Evolutionary conservation across 2,329 filamentous ascomycete species (phyloP), one percentile per base, ranked within the genome.

Genomic region (Botrytis fragariae): DNA sequence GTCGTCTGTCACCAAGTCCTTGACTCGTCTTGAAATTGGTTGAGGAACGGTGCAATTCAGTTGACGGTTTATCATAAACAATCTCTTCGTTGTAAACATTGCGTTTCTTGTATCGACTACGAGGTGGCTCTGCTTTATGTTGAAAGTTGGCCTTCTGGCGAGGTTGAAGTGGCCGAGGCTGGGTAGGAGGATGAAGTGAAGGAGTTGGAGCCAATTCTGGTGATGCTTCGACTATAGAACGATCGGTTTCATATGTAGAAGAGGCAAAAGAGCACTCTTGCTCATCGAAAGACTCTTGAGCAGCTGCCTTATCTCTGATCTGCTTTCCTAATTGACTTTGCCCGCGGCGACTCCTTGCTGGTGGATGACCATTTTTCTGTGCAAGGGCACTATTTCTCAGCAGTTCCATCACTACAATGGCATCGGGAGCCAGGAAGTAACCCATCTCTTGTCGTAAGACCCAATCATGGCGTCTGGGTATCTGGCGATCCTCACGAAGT

Each of bases 121-220:
- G 18, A 32, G 65, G 18, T 32, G 37, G 18, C n/a, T 42, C 39
- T 32, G 18, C 8, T 32, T n/a, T 64, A 3, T 10, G 9, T 32
- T 64, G 39, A 64, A n/a, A 7, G 1, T 22, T 22, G 10, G n/a
- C 2, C 29, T 45, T 20, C 12, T 32, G 42, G 1, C 62, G 62
- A 48, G 62, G 62, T 37, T 32, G 29, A 35, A 68, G 65, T 42
- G 48, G 65, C 7, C 65, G 65, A 68, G 65, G 65, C 5, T 68
- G 25, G 4, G 48, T 32, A 14, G 32, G 48, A 57, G 20, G 48
- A 32, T 0, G 8, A 2, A 16, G 0, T 32, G 18, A 5, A 32
- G 48, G 48, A 5, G 22, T 32, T 42, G n/a, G 37, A 16, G n/a
- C 54, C 1, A 10, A 16, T 68, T 57, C 48, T 20, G 32, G 1